phyloP scores from a whole-genome alignment of 139 green algal genomes.

The Micromonas commoda region DNA sequence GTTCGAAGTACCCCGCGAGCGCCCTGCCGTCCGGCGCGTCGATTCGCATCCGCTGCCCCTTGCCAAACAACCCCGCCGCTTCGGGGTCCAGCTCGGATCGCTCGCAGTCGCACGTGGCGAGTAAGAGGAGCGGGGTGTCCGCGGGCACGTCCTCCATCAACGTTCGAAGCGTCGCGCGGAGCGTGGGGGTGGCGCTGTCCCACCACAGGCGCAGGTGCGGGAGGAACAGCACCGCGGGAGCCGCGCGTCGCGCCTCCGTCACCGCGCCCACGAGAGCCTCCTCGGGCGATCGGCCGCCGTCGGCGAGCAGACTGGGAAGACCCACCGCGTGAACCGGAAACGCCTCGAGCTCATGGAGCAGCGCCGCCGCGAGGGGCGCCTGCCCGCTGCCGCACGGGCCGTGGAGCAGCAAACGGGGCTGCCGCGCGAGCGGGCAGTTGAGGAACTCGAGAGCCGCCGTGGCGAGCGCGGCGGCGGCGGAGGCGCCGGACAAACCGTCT shows the following conservation, averaged over 20 bases:
- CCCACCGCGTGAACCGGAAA: conserved; percentile 71
- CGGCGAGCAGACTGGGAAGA: conserved; percentile 68
- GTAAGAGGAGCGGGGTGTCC: conserved; percentile 68
- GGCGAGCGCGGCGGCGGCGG: background rate
- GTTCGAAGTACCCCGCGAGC: background rate
- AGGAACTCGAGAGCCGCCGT: conserved; percentile 24
- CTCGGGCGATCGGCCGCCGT: conserved; percentile 67
- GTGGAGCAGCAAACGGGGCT: conserved; percentile 42
- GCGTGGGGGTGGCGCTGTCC: conserved; percentile 48
- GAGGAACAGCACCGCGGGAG: conserved; percentile 80
- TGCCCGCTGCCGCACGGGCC: conserved; percentile 31
- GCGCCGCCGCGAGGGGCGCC: conserved; percentile 47
- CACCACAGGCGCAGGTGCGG: conserved; percentile 67
- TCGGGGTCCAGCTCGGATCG: conserved; percentile 44
- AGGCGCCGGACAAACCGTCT: background rate
- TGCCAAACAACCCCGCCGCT: conserved; percentile 29
- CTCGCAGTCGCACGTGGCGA: conserved; percentile 63
- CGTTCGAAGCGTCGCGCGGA: conserved; percentile 67
- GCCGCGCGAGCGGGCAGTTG: conserved; percentile 28
- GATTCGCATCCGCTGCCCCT: background rate
- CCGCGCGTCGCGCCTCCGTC: conserved; percentile 65
- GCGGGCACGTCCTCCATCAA: conserved; percentile 75
- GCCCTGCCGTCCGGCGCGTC: background rate
- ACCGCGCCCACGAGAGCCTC: conserved; percentile 82
- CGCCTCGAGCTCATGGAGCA: conserved; percentile 76